Evolutionary conservation across 2,329 filamentous ascomycete species (phyloP).

Genomic region (Fusarium sp.): DNA sequence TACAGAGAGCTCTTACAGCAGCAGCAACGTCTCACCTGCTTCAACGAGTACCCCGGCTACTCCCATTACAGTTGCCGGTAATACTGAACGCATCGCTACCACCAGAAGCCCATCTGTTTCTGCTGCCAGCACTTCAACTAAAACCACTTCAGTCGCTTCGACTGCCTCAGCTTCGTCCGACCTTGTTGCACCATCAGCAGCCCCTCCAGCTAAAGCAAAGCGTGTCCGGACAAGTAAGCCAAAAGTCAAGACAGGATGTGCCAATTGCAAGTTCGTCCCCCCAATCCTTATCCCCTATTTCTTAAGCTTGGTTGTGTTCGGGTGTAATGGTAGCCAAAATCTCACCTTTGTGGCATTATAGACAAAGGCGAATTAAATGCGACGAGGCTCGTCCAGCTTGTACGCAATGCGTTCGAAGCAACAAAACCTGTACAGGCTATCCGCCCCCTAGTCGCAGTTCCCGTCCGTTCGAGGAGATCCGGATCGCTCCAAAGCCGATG

Average conservation of each 20-base stretch:
- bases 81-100: background rate
- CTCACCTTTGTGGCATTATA: constrained; percentile 45
- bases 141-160: background rate
- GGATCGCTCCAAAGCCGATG: constrained; percentile 59
- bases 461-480: constrained; percentile 57
- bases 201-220: constrained; percentile 44
- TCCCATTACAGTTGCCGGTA: constrained; percentile 7
- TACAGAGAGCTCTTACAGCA: constrained; percentile 27
- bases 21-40: constrained; percentile 30
- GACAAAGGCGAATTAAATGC: constrained; percentile 71
- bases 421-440: constrained; percentile 68
- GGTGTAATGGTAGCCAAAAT: constrained; percentile 21
- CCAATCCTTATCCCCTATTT: background rate
- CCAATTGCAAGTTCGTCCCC: constrained; percentile 71
- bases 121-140: background rate
- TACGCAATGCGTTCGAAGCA: constrained; percentile 67
- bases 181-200: background rate
- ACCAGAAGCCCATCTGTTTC: constrained; percentile 10
- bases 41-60: constrained; percentile 30
- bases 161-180: constrained; percentile 6
- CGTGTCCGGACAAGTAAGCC: constrained; percentile 63
- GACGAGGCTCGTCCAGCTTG: constrained; percentile 71
- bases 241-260: constrained; percentile 73
- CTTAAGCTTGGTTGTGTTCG: constrained; percentile 3
- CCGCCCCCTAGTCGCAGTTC: constrained; percentile 63